Evolutionary conservation across 129 eudicot species (phyloP), one percentile per base, ranked within the genome.

Genomic region (Arctium minus): DNA sequence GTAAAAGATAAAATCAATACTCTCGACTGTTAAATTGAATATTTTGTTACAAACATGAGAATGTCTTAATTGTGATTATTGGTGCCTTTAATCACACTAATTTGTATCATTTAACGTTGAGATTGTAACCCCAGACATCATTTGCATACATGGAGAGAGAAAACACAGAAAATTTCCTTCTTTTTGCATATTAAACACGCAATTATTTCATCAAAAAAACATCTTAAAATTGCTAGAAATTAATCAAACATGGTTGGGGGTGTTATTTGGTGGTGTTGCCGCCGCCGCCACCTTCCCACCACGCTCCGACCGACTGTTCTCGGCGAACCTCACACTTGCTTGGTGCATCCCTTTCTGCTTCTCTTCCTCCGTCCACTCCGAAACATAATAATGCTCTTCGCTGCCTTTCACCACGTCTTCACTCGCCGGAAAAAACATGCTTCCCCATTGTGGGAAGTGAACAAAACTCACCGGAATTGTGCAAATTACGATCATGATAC

Each of bases 391-490:
- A 77, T 82, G 67, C 48, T 88, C 91, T 81, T 88, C 92, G 6
- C 84, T 87, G 3, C 86, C 88, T 84, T 86, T 90, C 6, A 86
- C 77, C 0, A 70, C 40, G 40, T 89, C 88, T 72, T 79, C 77
- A 6, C 89, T 84, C 2, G 95, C 84, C 4, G 89, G 91, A 0
- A 91, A 33, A 17, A 91, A 81, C 95, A 91, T 91, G 73, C 95
- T 89, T 10, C 94, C 94, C 94, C 94, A 91, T 72, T 91, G 94
- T 7, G 94, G 94, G 80, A 91, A 94, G 65, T 94, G 97, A 9
- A 92, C 83, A 1, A 92, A 72, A 31, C 87, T 68, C 72, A 91
- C 93, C 0, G 97, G 94, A 70, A 89, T 8, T 0, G 97, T 94
- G 27, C 86, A 86, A 1, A 46, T 11, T 13, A 94, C 85, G 8